Base-by-base conservation (phyloP, 2,329 filamentous ascomycete species). In the Myrmaecium sp. region DNA sequence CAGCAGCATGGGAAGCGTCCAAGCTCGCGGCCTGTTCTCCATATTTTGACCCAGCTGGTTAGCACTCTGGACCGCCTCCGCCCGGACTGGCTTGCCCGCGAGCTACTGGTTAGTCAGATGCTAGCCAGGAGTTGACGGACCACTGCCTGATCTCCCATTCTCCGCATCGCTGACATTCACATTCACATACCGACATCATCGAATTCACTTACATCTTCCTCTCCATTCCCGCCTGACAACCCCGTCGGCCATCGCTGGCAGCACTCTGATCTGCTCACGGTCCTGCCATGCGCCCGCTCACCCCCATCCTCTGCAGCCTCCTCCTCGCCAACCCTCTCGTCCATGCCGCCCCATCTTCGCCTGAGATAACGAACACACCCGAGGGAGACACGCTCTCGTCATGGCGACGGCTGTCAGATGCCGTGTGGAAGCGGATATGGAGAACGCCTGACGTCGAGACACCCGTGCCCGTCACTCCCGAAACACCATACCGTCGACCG, bases 381-480 rank as follows among this genome's bases (percentile, higher is more conserved):
- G 38, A 28, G 41, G 39, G 20, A 20, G 30, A 31, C 26, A 14
- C 30, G 14, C 30, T 25, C 5, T 23, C 30, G 9, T 40, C 50
- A n/a, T 54, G 51, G 51, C 46, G 49, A 24, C 38, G 35, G 21
- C 39, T 52, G 9, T 50, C 51, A 21, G 47, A 53, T 30, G 41
- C 40, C 29, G 41, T 54, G n/a, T n/a, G n/a, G n/a, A n/a, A n/a
- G n/a, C n/a, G n/a, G n/a, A n/a, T 13, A 44, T 52, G 4, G 33
- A 26, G 6, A 23, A 19, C 13, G 15, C 24, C 20, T 32, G 30
- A 25, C 14, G 21, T 3, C 15, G 15, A 25, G n/a, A 25, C n/a
- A 8, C 15, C 23, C 12, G 15, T 12, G 18, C 18, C 18, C 18
- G 18, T 20, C 7, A 7, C 18, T 11, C 17, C n/a, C n/a, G 17